Conservation (phyloP, 1,284 basidiomycete genomes). For the Phellopilus nigrolimitatus region DNA sequence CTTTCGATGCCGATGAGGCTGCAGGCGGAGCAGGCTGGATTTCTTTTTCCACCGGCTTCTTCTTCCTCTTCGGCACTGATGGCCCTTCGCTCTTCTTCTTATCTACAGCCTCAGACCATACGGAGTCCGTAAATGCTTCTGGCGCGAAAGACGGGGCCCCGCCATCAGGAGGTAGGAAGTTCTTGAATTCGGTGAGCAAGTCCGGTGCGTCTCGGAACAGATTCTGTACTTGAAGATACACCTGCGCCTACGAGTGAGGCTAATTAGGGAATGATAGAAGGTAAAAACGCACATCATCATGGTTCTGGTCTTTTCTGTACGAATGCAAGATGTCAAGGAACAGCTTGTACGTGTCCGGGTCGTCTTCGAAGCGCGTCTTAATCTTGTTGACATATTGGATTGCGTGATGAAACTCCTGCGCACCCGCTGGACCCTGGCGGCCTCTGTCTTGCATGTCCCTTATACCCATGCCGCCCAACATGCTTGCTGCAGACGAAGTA, state of each 20-base stretch:
- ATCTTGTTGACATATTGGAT: conserved; percentile 99
- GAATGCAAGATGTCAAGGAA: conserved; percentile 98
- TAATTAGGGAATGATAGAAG: conserved; percentile 4
- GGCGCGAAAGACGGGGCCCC: conserved; percentile 35
- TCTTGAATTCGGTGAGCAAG: conserved; percentile 92
- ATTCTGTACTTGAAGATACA: conserved; percentile 88
- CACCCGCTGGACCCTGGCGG: conserved; percentile 37
- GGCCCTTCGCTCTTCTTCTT: conserved; percentile 43
- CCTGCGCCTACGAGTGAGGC: conserved; percentile 50
- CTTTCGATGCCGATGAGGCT: conserved; percentile 35
- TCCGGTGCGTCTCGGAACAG: conserved; percentile 94
- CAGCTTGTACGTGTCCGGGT: conserved; percentile 95
- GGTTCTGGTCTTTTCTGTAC: conserved; percentile 92
- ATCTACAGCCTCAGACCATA: conserved; percentile 34
- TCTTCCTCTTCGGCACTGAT: conserved; percentile 43
- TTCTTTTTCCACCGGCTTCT: conserved; percentile 57
- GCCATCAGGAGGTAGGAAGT: conserved; percentile 72
- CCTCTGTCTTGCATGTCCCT: conserved; percentile 23
- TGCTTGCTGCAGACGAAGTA: conserved; percentile 23
- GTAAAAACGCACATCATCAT: conserved; percentile 71
- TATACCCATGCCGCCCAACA: conserved; percentile 22
- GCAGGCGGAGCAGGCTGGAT: conserved; percentile 47
- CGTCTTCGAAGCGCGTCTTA: conserved; percentile 89
- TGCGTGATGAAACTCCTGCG: conserved; percentile 91
- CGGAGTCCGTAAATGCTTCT: conserved; percentile 3